phyloP scores from a whole-genome alignment of 768 basidiomycete species.

The Chalciporus sphaerocephalus region DNA sequence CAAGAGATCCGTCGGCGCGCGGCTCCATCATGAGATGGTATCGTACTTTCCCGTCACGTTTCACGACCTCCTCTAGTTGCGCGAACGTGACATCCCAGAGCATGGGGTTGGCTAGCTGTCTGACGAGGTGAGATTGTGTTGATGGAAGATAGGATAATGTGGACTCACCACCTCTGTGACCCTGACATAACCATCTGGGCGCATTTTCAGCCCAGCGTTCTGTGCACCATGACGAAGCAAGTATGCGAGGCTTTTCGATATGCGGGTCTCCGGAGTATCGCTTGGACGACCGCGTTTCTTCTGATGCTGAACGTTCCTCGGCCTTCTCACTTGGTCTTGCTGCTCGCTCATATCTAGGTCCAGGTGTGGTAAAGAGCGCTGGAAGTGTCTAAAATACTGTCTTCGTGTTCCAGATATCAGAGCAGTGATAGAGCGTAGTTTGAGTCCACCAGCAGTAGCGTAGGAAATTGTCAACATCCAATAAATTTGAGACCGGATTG shows the following conservation, averaged over 20 bases:
- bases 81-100: slow-evolving; percentile 55
- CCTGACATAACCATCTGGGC: slow-evolving; percentile 80
- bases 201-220: slow-evolving; percentile 68
- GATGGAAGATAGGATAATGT: background rate
- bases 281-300: slow-evolving; percentile 57
- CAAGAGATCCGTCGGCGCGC: slow-evolving; percentile 27
- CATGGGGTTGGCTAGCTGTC: slow-evolving; percentile 66
- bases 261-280: slow-evolving; percentile 63
- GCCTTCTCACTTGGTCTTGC: slow-evolving; percentile 4
- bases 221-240: slow-evolving; percentile 87
- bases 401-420: background rate
- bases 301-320: slow-evolving; percentile 18
- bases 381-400: slow-evolving; percentile 2
- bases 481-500: background rate
- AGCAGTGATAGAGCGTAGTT: background rate
- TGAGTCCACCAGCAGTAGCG: background rate
- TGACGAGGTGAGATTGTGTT: slow-evolving; percentile 5
- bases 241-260: slow-evolving; percentile 88
- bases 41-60: slow-evolving; percentile 61
- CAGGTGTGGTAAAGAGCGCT: background rate
- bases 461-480: slow-evolving; percentile 12
- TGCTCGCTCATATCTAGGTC: slow-evolving; percentile 10
- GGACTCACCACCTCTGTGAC: slow-evolving; percentile 78
- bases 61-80: slow-evolving; percentile 58
- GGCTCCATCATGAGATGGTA: slow-evolving; percentile 57